Conservation (phyloP, 2,329 filamentous ascomycete species). For the Ustulina deusta region DNA sequence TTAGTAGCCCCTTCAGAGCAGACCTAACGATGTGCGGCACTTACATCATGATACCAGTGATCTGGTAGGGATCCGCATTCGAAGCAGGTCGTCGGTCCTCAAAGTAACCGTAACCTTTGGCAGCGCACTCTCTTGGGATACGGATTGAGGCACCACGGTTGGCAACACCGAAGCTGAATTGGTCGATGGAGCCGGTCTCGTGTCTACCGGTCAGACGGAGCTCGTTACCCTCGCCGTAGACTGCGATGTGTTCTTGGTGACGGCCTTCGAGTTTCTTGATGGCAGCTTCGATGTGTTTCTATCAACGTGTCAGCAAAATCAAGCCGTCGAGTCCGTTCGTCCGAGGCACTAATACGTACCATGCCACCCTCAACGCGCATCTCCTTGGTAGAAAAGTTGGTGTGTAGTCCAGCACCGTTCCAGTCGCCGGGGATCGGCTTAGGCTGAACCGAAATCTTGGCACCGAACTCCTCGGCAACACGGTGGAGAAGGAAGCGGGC, state of each 20-base stretch:
- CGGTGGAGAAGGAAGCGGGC: conserved; percentile 89
- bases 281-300: conserved; percentile 85
- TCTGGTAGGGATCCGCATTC: conserved; percentile 83
- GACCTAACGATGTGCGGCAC: neutral
- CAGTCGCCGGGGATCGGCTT: conserved; percentile 97
- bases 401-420: conserved; percentile 88
- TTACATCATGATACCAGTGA: conserved; percentile 80
- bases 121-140: conserved; percentile 85
- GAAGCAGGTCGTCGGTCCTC: conserved; percentile 86
- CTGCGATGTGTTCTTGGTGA: conserved; percentile 86
- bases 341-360: conserved; percentile 48
- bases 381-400: conserved; percentile 89
- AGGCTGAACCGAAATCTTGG: conserved; percentile 92
- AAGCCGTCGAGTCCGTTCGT: neutral
- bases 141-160: conserved; percentile 96
- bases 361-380: conserved; percentile 94
- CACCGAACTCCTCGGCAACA: conserved; percentile 95
- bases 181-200: conserved; percentile 94
- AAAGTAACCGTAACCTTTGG: conserved; percentile 95
- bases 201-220: conserved; percentile 91
- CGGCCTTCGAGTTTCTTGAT: conserved; percentile 86
- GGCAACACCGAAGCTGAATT: conserved; percentile 93
- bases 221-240: conserved; percentile 97
- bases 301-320: conserved; percentile 11
- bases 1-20: conserved; percentile 24